Evolutionary conservation across 495 filamentous ascomycete species (phyloP), one percentile per base, ranked within the genome.

Genomic region (Paragyromitra xinjiangensis): DNA sequence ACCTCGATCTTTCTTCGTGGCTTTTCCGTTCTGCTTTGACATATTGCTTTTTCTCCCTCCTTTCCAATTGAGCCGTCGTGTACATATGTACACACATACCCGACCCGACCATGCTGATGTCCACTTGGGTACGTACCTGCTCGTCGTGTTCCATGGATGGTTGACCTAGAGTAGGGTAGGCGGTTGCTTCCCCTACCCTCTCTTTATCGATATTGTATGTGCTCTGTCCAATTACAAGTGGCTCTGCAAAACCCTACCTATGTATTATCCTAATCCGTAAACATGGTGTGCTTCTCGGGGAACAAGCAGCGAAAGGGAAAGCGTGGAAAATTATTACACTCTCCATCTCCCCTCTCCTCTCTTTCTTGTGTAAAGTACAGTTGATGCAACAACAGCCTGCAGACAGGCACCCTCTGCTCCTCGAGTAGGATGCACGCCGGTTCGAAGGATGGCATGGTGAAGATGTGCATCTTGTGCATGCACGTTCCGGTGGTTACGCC

Each of bases 281-380:
- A 16, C 39, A 26, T 58, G 76, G 73, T 66, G 74, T 77, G 73
- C 62, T 72, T 63, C 59, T 78, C 76, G 73, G 76, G 40, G 66
- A 61, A 78, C 24, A 48, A 79, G 75, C 75, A 77, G 69, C 34
- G 74, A 79, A 79, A 71, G 73, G 58, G 76, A 78, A 78, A 78
- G 76, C 76, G 76, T 64, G 59, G 51, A 69, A 78, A 77, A 69
- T 53, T 40, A 64, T 44, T n/a, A 44, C 29, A 12, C 34, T 37
- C 34, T 53, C 7, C 56, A 40, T 53, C 37, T 55, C 50, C 34
- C 58, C 42, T 62, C 39, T 42, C 22, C 42, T 63, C 56, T 58
- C 50, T 65, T 40, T 66, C 61, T 69, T 51, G 29, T 64, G 63
- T n/a, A 67, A 50, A 59, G 24, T 51, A 51, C 42, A 44, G 12